Evolutionary conservation across 257 asterid species (phyloP).

Genomic region (Capsicum pubescens): DNA sequence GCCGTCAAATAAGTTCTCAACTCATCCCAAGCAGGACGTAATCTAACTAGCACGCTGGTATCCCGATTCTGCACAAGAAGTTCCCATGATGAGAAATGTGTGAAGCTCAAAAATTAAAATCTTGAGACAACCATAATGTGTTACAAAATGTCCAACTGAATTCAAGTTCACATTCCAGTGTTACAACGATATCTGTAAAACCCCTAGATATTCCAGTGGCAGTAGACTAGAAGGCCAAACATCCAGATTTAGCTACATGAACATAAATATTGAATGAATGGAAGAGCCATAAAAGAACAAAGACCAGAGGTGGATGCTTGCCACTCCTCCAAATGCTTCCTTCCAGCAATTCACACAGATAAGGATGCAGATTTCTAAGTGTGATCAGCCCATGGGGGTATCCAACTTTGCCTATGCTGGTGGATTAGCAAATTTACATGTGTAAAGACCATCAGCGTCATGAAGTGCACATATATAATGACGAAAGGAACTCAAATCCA

Average conservation of each 20-base stretch:
- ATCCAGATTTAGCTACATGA: constrained; percentile 12
- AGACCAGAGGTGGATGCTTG: background rate
- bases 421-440: constrained; percentile 10
- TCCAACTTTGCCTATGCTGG: constrained; percentile 16
- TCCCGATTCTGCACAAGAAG: constrained; percentile 76
- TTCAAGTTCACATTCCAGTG: background rate
- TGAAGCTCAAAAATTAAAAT: background rate
- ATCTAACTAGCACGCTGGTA: constrained; percentile 91
- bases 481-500: constrained; percentile 19
- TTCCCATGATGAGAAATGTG: constrained; percentile 35
- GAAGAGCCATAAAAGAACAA: constrained; percentile 22
- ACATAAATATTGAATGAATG: background rate
- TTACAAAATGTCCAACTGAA: constrained; percentile 8
- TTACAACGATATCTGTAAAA: background rate
- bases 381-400: constrained; percentile 5
- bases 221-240: background rate
- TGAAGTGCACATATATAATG: background rate
- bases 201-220: background rate
- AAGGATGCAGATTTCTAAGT: constrained; percentile 10
- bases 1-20: constrained; percentile 83
- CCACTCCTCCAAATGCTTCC: constrained; percentile 12
- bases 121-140: background rate
- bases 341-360: background rate
- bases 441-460: constrained; percentile 20
- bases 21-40: constrained; percentile 99